Evolutionary conservation across 495 filamentous ascomycete genomes (phyloP).

Genomic region (Xylaria sp.): DNA sequence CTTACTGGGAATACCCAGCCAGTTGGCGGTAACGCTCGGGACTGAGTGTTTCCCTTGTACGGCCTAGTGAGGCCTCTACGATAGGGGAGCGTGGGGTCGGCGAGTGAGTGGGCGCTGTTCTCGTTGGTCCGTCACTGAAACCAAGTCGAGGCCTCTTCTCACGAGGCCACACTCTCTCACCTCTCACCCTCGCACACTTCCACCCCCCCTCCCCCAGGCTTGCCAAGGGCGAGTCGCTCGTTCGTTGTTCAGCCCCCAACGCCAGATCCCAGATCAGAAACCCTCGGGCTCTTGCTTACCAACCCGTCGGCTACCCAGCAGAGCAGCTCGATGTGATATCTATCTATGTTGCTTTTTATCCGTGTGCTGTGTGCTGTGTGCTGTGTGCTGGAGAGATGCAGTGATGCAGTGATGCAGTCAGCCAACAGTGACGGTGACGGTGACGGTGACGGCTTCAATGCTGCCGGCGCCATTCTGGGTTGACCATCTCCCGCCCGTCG

Average conservation of each 20-base stretch:
- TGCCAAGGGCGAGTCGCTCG: constrained; percentile 25
- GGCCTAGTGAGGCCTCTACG: neutral
- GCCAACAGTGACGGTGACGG: constrained; percentile 5
- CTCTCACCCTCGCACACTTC: too few relatives aligned
- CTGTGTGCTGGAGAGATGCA: too few relatives aligned
- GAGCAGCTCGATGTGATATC: constrained; percentile 14
- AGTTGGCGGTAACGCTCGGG: neutral
- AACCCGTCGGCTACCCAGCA: neutral
- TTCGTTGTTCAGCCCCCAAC: constrained; percentile 22
- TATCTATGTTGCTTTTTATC: neutral
- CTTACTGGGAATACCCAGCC: neutral
- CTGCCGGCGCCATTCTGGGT: neutral
- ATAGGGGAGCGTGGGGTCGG: constrained; percentile 46
- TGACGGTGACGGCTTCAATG: constrained; percentile 7
- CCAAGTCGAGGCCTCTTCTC: constrained; percentile 20
- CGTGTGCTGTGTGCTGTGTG: too few relatives aligned
- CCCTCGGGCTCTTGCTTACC: constrained; percentile 12
- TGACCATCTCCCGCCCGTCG: neutral
- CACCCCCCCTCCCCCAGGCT: too few relatives aligned
- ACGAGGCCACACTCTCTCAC: constrained; percentile 20
- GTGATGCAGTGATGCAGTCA: neutral
- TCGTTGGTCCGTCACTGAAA: constrained; percentile 20
- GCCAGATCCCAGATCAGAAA: neutral
- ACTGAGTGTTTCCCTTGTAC: neutral
- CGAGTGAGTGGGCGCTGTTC: constrained; percentile 20